Evolutionary conservation across 306 rosid genomes (phyloP), one percentile per base, ranked within the genome.

Genomic region (Vigna mungo): DNA sequence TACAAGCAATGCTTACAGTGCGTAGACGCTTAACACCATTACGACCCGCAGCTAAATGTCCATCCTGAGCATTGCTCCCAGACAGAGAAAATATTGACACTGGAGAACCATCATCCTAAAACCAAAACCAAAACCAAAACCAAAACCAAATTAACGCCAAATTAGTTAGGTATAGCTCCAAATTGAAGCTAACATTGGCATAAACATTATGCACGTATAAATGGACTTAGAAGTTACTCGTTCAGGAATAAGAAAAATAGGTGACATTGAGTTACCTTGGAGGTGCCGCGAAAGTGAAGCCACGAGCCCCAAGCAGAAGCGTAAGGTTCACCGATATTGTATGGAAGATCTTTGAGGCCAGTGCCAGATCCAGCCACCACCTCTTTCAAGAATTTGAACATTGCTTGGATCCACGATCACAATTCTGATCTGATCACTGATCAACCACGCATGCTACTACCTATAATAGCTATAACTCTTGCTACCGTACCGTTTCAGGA

Each of bases 261-360:
- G 67, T 6, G 8, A 7, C 23, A 14, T 16, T 7, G 68, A 73
- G 66, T 5, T 11, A 94, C 99, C 97, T 90, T 92, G 77, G 93
- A 86, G 74, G 97, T 90, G 81, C 90, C 97, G 61, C 96, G 96
- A 73, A 54, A 88, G 80, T 95, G 97, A 88, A 90, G 76, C 99
- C 99, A 95, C 27, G 99, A 95, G 48, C 99, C 97, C 99, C 99
- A 92, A 61, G 97, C 97, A 44, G 85, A 89, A 34, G 96, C 83
- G 62, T 90, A 92, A 39, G 99, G 91, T 18, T 95, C 97, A 65
- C 92, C 97, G 73, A 92, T 86, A 66, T 81, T 89, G 90, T 92
- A 95, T 10, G 98, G 98, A 55, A 95, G 97, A 95, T 95, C 98
- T 66, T 86, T 95, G 74, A 84, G 81, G 43, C 97, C 97, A 4